Conservation (phyloP, 208 protist species). For the Acanthamoeba divionensis region DNA sequence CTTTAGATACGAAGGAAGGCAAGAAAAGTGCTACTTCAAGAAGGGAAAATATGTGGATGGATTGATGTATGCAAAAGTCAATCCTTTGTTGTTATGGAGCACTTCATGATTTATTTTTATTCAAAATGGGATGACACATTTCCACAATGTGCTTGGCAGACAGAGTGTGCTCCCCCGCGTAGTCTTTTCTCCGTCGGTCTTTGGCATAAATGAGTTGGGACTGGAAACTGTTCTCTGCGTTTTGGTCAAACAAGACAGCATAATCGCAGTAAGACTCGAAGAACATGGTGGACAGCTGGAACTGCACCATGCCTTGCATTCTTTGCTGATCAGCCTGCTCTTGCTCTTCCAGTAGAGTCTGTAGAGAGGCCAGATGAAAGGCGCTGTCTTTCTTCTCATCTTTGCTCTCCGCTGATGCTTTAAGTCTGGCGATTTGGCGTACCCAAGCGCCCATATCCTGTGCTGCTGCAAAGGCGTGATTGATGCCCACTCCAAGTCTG, state of each 20-base stretch:
- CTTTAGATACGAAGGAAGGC: not conserved
- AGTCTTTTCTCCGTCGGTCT: not conserved
- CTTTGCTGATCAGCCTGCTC: not conserved
- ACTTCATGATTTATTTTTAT: no score
- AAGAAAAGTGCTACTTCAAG: not conserved
- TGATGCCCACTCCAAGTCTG: slow-evolving; percentile 25
- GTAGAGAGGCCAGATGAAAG: not conserved
- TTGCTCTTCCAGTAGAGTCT: not conserved
- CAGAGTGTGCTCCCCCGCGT: no score
- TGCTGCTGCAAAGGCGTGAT: not conserved
- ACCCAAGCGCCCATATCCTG: not conserved
- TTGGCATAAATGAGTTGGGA: not conserved
- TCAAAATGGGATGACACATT: no score
- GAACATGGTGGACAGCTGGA: not conserved
- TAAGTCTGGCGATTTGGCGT: not conserved
- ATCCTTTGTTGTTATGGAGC: no score
- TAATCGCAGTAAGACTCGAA: not conserved
- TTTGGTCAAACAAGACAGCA: not conserved
- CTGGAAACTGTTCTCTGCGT: not conserved
- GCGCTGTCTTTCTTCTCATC: not conserved
- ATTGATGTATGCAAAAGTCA: not conserved
- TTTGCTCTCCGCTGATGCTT: not conserved
- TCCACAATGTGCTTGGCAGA: no score
- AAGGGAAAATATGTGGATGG: not conserved
- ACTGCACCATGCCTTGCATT: not conserved